Evolutionary conservation across 2,329 filamentous ascomycete genomes (phyloP), one percentile per base, ranked within the genome.

Genomic region (Dothistroma septosporum): DNA sequence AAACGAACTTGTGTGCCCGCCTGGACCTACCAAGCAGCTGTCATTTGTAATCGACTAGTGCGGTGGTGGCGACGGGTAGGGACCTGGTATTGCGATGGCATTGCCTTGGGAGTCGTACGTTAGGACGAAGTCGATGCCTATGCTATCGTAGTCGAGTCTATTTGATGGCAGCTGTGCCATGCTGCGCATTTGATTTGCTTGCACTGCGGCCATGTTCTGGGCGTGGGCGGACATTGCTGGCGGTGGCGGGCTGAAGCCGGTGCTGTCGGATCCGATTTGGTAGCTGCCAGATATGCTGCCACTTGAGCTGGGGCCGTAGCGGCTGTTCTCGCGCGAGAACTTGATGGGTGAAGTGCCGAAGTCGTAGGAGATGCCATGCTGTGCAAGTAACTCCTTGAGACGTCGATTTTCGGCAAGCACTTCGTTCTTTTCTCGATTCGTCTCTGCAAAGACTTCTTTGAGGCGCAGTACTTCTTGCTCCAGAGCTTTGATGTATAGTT

Each of bases 401-500:
- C 89, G 84, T 48, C 83, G 84, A 71, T 96, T 97, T 76, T 97
- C 93, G 58, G 91, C 86, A 50, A 84, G 82, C 9, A 92, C 79
- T 55, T 84, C 83, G 57, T 92, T 86, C 71, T 91, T 91, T 73
- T 95, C 91, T 67, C 89, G 86, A 7, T 86, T 83, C 19, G 88
- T 83, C 55, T 84, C 86, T 70, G 86, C 87, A 71, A 87, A 93
- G n/a, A 88, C 83, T 73, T 97, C 92, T 74, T 95, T 94, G 48
- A 97, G 81, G 53, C 91, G 87, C 21, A 95, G 82, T 5, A 97
- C 89, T 76, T 97, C 92, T 71, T 93, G 88, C 76, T 99, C 94
- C 16, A 97, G 84, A 11, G 90, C 87, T 75, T 95, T 95, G 79
- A 97, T 95, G 75, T 97, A 97, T 69, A 92, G 84, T 77, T 97